Conservation (phyloP, 106 monocot genomes). For the Dendrobium officinale region DNA sequence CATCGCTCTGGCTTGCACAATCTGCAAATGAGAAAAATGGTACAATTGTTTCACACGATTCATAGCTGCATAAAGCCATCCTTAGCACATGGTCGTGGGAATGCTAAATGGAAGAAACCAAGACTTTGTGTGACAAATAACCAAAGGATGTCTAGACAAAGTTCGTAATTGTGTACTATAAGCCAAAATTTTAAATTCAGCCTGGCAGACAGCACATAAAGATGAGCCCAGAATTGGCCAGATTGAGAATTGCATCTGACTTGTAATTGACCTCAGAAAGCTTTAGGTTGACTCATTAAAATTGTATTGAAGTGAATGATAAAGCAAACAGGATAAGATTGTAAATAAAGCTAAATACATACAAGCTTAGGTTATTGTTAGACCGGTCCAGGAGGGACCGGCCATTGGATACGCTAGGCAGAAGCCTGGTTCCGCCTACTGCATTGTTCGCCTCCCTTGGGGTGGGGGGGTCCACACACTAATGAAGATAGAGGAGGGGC, state of each 20-base stretch:
- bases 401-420: too few relatives aligned
- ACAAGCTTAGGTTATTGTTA: too few relatives aligned
- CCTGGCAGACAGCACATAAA: background rate
- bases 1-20: conserved; percentile 19
- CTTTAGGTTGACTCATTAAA: background rate
- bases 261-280: background rate
- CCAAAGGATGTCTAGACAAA: background rate
- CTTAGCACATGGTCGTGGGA: background rate
- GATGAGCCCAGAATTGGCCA: background rate
- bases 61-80: background rate
- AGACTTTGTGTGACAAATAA: background rate
- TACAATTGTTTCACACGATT: background rate
- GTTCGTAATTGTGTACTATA: background rate
- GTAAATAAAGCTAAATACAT: too few relatives aligned
- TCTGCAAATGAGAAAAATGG: conserved; percentile 9
- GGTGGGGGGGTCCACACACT: too few relatives aligned
- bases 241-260: background rate
- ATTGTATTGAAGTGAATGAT: background rate
- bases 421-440: too few relatives aligned
- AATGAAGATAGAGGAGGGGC: too few relatives aligned
- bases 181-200: background rate
- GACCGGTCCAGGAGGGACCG: too few relatives aligned
- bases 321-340: too few relatives aligned
- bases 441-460: too few relatives aligned
- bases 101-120: background rate